phyloP scores from a whole-genome alignment of 2,329 filamentous ascomycete genomes.

The Herpotrichia juniperi region DNA sequence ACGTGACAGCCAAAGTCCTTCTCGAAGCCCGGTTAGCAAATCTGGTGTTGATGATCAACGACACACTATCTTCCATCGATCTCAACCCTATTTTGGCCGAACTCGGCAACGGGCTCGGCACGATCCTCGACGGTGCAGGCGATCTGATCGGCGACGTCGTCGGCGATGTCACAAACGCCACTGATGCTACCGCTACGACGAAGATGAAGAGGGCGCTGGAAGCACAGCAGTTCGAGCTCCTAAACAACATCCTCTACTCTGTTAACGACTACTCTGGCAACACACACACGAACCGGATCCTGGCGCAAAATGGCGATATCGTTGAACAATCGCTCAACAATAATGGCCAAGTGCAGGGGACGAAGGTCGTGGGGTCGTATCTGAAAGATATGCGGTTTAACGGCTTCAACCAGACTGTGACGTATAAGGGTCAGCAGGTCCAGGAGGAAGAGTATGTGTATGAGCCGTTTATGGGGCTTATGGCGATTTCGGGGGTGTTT shows the following conservation, averaged over 20 bases:
- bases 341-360: constrained; percentile 53
- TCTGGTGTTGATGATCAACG: constrained; percentile 64
- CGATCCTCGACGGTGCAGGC: constrained; percentile 52
- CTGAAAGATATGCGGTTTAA: constrained; percentile 61
- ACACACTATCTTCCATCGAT: constrained; percentile 64
- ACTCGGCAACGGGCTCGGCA: constrained; percentile 56
- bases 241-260: constrained; percentile 65
- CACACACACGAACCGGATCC: constrained; percentile 60
- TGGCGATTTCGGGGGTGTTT: constrained; percentile 53
- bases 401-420: constrained; percentile 52
- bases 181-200: too few species aligned
- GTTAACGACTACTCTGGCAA: constrained; percentile 65
- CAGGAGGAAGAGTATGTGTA: constrained; percentile 62
- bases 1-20: constrained; percentile 63
- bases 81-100: constrained; percentile 66
- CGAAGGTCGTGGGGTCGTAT: constrained; percentile 57
- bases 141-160: constrained; percentile 30
- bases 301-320: constrained; percentile 62
- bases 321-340: constrained; percentile 63
- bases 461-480: constrained; percentile 57
- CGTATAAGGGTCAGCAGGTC: constrained; percentile 52
- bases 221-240: constrained; percentile 53
- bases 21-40: constrained; percentile 67
- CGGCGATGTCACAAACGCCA: constrained; percentile 6
- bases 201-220: constrained; percentile 37